phyloP scores from a whole-genome alignment of 352 stramenopile species.

The Globisporangium emineosum region DNA sequence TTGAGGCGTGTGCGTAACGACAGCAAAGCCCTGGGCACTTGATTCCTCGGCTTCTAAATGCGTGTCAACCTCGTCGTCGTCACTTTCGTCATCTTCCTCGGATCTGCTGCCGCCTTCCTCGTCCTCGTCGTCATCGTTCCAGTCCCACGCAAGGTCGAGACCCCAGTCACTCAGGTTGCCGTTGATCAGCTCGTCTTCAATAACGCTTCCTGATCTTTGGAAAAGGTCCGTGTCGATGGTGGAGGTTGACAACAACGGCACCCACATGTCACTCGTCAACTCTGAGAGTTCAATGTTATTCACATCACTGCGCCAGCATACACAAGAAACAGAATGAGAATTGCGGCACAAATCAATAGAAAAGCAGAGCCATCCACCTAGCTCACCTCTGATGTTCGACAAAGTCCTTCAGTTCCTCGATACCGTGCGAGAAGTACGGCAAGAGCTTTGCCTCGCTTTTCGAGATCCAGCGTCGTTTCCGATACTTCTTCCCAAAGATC shows the following conservation, averaged over 20 bases:
- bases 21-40: not conserved
- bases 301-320: constrained; percentile 7
- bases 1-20: constrained; percentile 12
- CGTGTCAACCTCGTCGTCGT: constrained; percentile 37
- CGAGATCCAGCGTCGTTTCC: constrained; percentile 54
- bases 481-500: constrained; percentile 52
- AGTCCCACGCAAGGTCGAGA: constrained; percentile 3
- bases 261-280: not conserved
- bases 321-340: not conserved
- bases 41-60: not conserved
- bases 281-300: constrained; percentile 12
- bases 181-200: constrained; percentile 18
- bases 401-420: constrained; percentile 62
- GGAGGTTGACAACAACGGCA: constrained; percentile 4
- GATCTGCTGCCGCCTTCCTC: constrained; percentile 4
- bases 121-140: constrained; percentile 11
- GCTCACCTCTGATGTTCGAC: constrained; percentile 48
- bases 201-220: constrained; percentile 5
- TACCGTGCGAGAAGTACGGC: constrained; percentile 59
- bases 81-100: constrained; percentile 33
- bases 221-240: constrained; percentile 12
- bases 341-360: not conserved
- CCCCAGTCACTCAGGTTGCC: constrained; percentile 14
- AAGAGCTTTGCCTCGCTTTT: constrained; percentile 56
- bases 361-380: not conserved